phyloP scores from a whole-genome alignment of 441 rosid species.

The Manihot esculenta region DNA sequence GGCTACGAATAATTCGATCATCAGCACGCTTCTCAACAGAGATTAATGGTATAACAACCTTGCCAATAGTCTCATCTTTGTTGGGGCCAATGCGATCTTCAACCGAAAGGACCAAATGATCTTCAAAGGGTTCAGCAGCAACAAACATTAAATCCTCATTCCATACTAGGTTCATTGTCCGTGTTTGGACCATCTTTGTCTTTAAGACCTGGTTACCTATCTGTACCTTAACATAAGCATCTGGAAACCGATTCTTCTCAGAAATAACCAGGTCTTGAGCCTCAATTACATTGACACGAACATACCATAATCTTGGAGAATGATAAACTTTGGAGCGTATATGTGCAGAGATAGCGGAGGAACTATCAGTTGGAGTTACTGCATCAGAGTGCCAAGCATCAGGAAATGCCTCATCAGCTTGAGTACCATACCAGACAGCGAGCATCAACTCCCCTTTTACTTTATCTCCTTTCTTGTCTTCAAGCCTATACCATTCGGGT shows the following conservation, averaged over 20 bases:
- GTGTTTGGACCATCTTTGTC: conserved; percentile 61
- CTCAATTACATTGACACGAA: conserved; percentile 79
- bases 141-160: conserved; percentile 87
- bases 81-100: conserved; percentile 66
- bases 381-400: conserved; percentile 91
- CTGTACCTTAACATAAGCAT: conserved; percentile 66
- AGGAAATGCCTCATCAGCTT: conserved; percentile 92
- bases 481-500: conserved; percentile 85
- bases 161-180: conserved; percentile 66
- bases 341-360: conserved; percentile 41
- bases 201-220: conserved; percentile 65
- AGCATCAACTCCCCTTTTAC: conserved; percentile 77
- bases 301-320: conserved; percentile 92
- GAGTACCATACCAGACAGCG: conserved; percentile 94
- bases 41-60: conserved; percentile 53
- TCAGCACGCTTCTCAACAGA: conserved; percentile 60
- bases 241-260: conserved; percentile 62
- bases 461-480: conserved; percentile 60
- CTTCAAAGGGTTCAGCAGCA: conserved; percentile 92
- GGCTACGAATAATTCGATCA: conserved; percentile 49
- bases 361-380: conserved; percentile 44
- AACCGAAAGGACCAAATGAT: conserved; percentile 57
- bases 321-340: conserved; percentile 87
- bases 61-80: conserved; percentile 78
- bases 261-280: conserved; percentile 73